Evolutionary conservation across 805 yeast genomes (phyloP).

Genomic region (Saturnispora dispora): DNA sequence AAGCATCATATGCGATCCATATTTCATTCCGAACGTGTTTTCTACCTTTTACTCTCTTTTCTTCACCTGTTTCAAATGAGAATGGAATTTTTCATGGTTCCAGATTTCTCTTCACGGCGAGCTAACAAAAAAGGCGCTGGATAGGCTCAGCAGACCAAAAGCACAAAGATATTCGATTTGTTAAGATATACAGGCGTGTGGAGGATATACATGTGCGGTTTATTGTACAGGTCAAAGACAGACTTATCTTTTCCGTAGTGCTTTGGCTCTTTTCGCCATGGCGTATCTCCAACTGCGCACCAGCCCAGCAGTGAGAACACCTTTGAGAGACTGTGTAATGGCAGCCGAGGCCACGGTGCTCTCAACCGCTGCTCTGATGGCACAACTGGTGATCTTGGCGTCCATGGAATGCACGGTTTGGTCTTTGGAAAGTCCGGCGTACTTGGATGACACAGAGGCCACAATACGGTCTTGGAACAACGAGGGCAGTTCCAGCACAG

Average conservation of each 20-base stretch:
- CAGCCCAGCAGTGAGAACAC: constrained; percentile 80
- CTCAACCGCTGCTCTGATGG: constrained; percentile 29
- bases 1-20: background rate
- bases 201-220: background rate
- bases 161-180: background rate
- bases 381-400: background rate
- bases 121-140: background rate
- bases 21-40: background rate
- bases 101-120: background rate
- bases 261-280: constrained; percentile 50
- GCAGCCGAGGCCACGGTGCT: constrained; percentile 64
- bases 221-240: background rate
- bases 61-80: background rate
- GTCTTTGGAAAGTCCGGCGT: background rate
- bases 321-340: constrained; percentile 67
- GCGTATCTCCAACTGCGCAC: constrained; percentile 65
- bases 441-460: constrained; percentile 9
- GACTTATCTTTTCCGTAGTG: background rate
- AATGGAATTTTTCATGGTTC: background rate
- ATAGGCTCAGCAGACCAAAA: background rate
- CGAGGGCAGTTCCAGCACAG: constrained; percentile 42
- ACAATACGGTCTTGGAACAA: constrained; percentile 36
- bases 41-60: background rate
- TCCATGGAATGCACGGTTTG: background rate
- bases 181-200: background rate